A percentile compares a stretch with the other conserved stretches of the same genome.
Conservation (phyloP, 208 protist genomes). For the Lotmaria passim region DNA sequence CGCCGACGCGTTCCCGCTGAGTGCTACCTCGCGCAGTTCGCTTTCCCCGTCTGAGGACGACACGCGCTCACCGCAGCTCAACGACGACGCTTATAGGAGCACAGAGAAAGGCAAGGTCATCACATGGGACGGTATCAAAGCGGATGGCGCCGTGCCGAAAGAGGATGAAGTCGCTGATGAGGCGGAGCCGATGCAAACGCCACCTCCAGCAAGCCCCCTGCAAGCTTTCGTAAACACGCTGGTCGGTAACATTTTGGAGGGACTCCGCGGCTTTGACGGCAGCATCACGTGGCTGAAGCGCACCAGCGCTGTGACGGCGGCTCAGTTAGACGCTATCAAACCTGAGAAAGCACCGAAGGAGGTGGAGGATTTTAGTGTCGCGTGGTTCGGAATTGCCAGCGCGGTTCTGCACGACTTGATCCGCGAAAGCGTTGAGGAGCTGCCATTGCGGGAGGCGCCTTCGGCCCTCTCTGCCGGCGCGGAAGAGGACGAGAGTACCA, state of each 20-base stretch:
- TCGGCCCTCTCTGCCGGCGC: neutral
- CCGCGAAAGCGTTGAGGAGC: slow-evolving; percentile 23
- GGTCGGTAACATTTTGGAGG: slow-evolving; percentile 32
- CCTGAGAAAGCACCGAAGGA: slow-evolving; percentile 18
- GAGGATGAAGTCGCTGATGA: slow-evolving; percentile 4
- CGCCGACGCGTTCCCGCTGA: slow-evolving; percentile 11
- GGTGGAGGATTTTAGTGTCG: slow-evolving; percentile 41
- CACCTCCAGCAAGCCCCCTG: slow-evolving; percentile 5
- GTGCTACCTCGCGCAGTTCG: slow-evolving; percentile 21
- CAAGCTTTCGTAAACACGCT: slow-evolving; percentile 23
- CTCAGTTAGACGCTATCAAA: slow-evolving; percentile 24
- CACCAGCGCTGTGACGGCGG: slow-evolving; percentile 19
- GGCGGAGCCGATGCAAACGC: slow-evolving; percentile 10
- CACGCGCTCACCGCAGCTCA: neutral
- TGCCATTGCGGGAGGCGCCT: neutral
- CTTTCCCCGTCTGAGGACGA: slow-evolving; percentile 16
- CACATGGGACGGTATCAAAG: slow-evolving; percentile 13
- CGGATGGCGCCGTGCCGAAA: neutral
- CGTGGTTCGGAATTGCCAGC: slow-evolving; percentile 49
- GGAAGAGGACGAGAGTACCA: neutral
- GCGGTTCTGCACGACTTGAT: slow-evolving; percentile 33
- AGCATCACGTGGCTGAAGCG: slow-evolving; percentile 36
- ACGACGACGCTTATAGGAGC: slow-evolving; percentile 5
- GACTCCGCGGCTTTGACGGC: slow-evolving; percentile 37
- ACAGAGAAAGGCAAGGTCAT: slow-evolving; percentile 1